A percentile compares a stretch with the other conserved stretches of the same genome.
These are phyloP conservation scores for Naganishia liquefaciens DNA, from an alignment of 1,284 basidiomycete genomes.

Conservation along the genomic window DNA sequence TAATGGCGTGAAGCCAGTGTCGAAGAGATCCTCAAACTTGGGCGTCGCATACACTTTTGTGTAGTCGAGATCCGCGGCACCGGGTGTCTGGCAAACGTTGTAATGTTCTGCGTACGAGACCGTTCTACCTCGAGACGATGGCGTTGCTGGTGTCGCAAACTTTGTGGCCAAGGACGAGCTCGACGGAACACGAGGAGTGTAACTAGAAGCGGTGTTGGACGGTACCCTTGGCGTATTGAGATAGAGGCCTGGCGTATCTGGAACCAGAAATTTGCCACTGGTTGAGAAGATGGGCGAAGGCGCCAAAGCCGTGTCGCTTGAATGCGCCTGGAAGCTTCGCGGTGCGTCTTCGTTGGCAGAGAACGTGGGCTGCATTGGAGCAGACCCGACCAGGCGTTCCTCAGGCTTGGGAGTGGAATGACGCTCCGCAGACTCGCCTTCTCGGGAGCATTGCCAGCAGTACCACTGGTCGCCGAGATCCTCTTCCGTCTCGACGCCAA, in stretches of 20 bases:
- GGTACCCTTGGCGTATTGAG: conserved; percentile 20
- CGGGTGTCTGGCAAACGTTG: conserved; percentile 34
- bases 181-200: conserved; percentile 23
- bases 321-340: conserved; percentile 29
- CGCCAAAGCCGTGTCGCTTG: conserved; percentile 31
- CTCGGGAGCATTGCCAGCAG: conserved; percentile 38
- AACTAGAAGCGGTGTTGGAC: conserved; percentile 19
- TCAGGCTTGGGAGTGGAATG: conserved; percentile 3
- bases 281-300: conserved; percentile 34
- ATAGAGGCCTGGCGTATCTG: conserved; percentile 30
- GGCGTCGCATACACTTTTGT: conserved; percentile 35
- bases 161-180: conserved; percentile 9
- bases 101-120: conserved; percentile 35
- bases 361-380: conserved; percentile 17
- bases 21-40: conserved; percentile 35
- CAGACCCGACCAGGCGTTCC: not conserved
- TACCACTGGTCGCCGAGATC: conserved; percentile 48
- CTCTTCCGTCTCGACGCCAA: conserved; percentile 43
- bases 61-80: conserved; percentile 31
- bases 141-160: conserved; percentile 30
- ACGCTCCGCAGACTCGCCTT: not conserved
- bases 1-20: conserved; percentile 27
- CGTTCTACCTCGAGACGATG: conserved; percentile 19
- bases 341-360: conserved; percentile 24
- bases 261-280: conserved; percentile 24